These are phyloP conservation scores for Macrophomina tecta DNA, from an alignment of 2,329 filamentous ascomycete genomes.

Conservation along the genomic window DNA sequence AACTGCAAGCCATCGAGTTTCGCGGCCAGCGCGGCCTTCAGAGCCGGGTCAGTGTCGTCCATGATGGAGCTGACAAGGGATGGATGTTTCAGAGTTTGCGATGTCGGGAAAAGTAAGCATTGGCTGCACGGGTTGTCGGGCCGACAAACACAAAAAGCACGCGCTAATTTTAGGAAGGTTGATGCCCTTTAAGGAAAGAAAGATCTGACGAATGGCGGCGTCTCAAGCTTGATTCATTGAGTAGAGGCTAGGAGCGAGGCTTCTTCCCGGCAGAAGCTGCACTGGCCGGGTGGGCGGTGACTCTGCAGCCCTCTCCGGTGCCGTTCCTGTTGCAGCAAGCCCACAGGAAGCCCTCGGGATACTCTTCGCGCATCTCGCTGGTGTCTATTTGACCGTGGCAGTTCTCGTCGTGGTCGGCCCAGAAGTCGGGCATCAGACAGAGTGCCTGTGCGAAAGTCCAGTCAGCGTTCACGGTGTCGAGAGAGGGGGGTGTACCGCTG, in stretches of 20 bases:
- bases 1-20: constrained; percentile 4
- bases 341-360: constrained; percentile 40
- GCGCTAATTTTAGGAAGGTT: neutral
- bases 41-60: neutral
- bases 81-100: neutral
- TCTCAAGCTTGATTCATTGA: neutral
- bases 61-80: neutral
- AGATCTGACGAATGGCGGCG: neutral
- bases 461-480: constrained; percentile 30
- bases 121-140: constrained; percentile 10
- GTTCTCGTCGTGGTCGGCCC: constrained; percentile 40
- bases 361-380: constrained; percentile 32
- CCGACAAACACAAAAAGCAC: neutral
- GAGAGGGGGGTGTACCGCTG: constrained; percentile 4
- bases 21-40: neutral
- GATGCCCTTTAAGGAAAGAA: neutral
- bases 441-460: constrained; percentile 29
- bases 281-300: no score
- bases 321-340: constrained; percentile 35
- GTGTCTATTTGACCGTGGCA: constrained; percentile 39
- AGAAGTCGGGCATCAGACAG: constrained; percentile 33
- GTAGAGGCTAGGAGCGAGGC: neutral
- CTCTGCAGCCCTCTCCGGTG: constrained; percentile 31
- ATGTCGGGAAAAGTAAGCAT: constrained; percentile 6
- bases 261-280: neutral